These are phyloP conservation scores for Cordyceps javanica DNA, from an alignment of 2,329 filamentous ascomycete species.

Conservation along the genomic window DNA sequence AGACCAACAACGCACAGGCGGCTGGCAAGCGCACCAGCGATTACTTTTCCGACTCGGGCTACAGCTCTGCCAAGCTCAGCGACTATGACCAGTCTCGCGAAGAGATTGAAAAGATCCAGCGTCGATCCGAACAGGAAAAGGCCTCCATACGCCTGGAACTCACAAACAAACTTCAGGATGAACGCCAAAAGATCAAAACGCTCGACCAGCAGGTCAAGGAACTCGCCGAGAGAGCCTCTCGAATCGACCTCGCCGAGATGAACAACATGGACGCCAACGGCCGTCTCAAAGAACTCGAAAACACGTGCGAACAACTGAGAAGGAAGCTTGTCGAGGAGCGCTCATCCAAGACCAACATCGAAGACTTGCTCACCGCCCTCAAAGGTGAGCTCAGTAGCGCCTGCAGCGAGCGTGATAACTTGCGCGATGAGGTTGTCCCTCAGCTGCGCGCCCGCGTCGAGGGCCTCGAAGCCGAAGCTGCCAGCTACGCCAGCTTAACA, in stretches of 20 bases:
- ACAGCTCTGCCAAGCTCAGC: slow-evolving; percentile 74
- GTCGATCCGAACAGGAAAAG: slow-evolving; percentile 84
- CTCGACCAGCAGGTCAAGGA: slow-evolving; percentile 81
- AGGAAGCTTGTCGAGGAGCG: slow-evolving; percentile 80
- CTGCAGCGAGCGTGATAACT: slow-evolving; percentile 83
- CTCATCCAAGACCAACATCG: slow-evolving; percentile 84
- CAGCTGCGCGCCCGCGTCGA: slow-evolving; percentile 70
- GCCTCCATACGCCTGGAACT: slow-evolving; percentile 80
- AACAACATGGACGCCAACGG: slow-evolving; percentile 50
- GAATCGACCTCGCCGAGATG: slow-evolving; percentile 48
- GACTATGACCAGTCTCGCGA: slow-evolving; percentile 57
- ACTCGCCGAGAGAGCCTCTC: slow-evolving; percentile 71
- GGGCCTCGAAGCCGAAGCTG: slow-evolving; percentile 68
- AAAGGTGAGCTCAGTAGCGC: slow-evolving; percentile 75
- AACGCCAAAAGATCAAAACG: slow-evolving; percentile 66
- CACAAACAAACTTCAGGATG: slow-evolving; percentile 80
- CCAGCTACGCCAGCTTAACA: slow-evolving; percentile 64
- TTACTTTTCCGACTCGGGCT: slow-evolving; percentile 95
- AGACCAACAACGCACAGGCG: slow-evolving; percentile 53
- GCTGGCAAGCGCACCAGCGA: slow-evolving; percentile 78
- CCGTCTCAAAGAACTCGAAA: slow-evolving; percentile 72
- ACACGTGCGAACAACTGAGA: slow-evolving; percentile 72
- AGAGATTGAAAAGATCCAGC: slow-evolving; percentile 76
- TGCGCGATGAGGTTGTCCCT: slow-evolving; percentile 82
- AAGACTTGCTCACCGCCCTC: slow-evolving; percentile 81